Evolutionary conservation across 2,329 filamentous ascomycete species (phyloP).

Genomic region (Ascocoryne sarcoides): DNA sequence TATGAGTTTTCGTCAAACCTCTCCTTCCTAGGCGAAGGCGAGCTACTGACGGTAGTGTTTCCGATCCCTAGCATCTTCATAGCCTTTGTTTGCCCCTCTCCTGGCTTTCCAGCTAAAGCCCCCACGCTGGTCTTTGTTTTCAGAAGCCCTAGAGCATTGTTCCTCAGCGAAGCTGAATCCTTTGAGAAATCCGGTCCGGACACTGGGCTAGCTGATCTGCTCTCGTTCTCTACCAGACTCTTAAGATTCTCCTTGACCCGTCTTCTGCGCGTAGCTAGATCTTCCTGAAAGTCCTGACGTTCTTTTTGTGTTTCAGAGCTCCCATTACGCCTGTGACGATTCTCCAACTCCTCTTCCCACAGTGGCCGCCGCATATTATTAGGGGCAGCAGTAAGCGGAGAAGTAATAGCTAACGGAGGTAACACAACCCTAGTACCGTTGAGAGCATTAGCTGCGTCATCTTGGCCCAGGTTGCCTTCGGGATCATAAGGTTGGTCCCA

Average conservation of each 20-base stretch:
- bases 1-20: constrained; percentile 17
- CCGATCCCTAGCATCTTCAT: constrained; percentile 55
- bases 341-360: constrained; percentile 25
- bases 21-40: constrained; percentile 33
- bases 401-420: constrained; percentile 9
- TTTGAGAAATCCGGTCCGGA: constrained; percentile 26
- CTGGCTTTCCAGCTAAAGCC: constrained; percentile 45
- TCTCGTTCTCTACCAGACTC: constrained; percentile 57
- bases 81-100: constrained; percentile 42
- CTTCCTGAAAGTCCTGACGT: constrained; percentile 62
- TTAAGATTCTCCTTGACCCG: constrained; percentile 67
- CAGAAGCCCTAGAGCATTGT: constrained; percentile 55
- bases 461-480: constrained; percentile 10
- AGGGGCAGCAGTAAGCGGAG: constrained; percentile 8
- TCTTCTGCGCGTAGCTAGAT: constrained; percentile 61
- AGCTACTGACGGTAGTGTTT: constrained; percentile 32
- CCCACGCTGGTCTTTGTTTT: constrained; percentile 59
- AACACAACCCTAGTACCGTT: constrained; percentile 11
- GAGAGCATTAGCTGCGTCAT: constrained; percentile 6
- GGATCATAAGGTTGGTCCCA: constrained; percentile 21
- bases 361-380: constrained; percentile 11
- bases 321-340: constrained; percentile 36
- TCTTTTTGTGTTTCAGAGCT: constrained; percentile 46
- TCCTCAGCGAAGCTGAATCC: constrained; percentile 29
- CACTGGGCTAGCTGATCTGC: constrained; percentile 29